Evolutionary conservation across 2,329 filamentous ascomycete species (phyloP), one percentile per base, ranked within the genome.

Genomic region (Pezicula neosporulosa): DNA sequence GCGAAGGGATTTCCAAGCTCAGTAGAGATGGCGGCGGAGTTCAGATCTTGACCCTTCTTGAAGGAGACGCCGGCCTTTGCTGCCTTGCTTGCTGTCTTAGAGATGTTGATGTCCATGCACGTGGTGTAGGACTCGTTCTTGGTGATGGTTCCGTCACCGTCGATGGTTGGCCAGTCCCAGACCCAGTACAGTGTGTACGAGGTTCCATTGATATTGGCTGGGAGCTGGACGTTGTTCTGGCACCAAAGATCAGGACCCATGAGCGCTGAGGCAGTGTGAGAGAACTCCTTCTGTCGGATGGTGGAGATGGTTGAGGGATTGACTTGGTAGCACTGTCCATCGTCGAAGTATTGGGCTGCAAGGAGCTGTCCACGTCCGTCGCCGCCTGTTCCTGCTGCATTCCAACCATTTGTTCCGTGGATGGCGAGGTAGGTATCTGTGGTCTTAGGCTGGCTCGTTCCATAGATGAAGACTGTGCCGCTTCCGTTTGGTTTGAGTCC

Each of bases 111-210:
- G 63, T 83, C 77, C 55, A 74, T 77, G 58, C 81, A 85, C 18
- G 76, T 77, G 4, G 77, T 82, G 66, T 84, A 85, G 60, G 75
- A 80, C 64, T 85, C 77, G 56, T 77, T 73, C 56, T 77, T 77
- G 56, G 70, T 71, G 9, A 78, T 69, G 53, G 68, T 70, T 56
- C 66, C 68, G 37, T 63, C 66, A 63, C 8, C 66, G 53, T 72
- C 70, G 64, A 83, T 74, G 13, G 82, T 85, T 3, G 87, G 86
- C 90, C 91, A 99, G 69, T 96, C 87, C 94, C 94, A 97, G 43
- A 97, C 86, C 93, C 93, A 97, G 76, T 96, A 96, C 47, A 96
- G 72, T 3, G 90, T 93, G 67, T 92, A 89, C 28, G 28, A 30
- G 27, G 78, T 77, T 28, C 84, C 80, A 42, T 83, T 69, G 44